Base-by-base conservation (phyloP, 2,329 filamentous ascomycete genomes). In the Epichloe gansuensis region DNA sequence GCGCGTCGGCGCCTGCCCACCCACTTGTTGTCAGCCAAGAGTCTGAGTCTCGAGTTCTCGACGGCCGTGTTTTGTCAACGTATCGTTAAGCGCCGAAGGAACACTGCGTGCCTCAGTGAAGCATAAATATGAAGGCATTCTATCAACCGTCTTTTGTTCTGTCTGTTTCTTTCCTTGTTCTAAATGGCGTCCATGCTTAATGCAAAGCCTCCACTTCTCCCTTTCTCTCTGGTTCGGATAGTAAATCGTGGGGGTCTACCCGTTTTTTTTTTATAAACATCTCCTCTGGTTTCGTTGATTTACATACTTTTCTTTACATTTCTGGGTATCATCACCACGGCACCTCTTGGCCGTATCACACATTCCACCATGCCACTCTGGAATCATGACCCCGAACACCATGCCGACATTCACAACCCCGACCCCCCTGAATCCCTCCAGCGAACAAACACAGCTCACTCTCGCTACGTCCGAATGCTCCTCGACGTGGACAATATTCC, bases 391-490 rank as follows among this genome's bases (percentile, higher is more conserved):
- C 50, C 56, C 11, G 47, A 52, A 35, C 51, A 56, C 36, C 53
- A 58, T 38, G 42, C 46, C 27, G 40, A 51, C 4, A 41, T 40
- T 13, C 43, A 54, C 13, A 39, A 46, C 3, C 53, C 50, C 5
- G 54, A 52, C 56, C 57, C 3, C 56, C 56, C 52, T 6, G 54
- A 50, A 39, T 55, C 57, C 15, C 52, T 54, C 31, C 36, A 53
- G 8, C 45, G 54, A 3, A 53, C 58, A 55, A 60, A 61, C 55
- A 60, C 59, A 15, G 55, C 55, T n/a, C 61, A 67, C 49, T 66
- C 68, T 21, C 64, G 64, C 31, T 74, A 74, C 57, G 64, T 69
- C 39, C 62, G 68, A 54, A 76, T 77, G 71, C 67, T 76, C 7
- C 66, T 74, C 25, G 64, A 67, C 38, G 64, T 74, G n/a, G 71